Evolutionary conservation across 2,329 filamentous ascomycete genomes (phyloP), one percentile per base, ranked within the genome.

Genomic region (Microcyclosporella mali): DNA sequence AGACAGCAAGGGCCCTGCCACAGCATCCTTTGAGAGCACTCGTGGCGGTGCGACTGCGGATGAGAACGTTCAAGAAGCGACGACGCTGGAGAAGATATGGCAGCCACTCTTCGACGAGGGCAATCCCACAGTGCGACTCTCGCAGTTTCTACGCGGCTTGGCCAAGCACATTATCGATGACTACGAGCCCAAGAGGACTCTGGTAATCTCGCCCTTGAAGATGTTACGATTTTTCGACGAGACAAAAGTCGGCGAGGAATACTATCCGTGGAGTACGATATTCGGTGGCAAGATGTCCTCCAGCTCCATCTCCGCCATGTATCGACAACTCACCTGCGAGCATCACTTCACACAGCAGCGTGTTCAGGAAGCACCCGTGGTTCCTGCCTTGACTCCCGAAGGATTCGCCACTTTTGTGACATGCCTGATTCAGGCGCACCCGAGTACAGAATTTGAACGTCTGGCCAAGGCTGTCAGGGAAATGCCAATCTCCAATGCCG

Each of bases 161-260:
- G 86, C 85, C 10, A 72, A 79, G 41, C 82, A 88, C 60, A 68
- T 94, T 56, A 81, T 86, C 52, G 78, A 84, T 43, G 76, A 86
- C 51, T 84, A 82, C 57, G 70, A 79, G 35, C 83, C 84, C 1
- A 77, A 74, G 49, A 75, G 75, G 37, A 82, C 76, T 27, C 68
- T 90, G 12, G 84, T 92, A 32, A 73, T 94, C 28, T 78, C 83
- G 0, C 87, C 88, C 0, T 68, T 78, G 4, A 92, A 92, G 66
- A 76, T 95, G 70, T 73, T 78, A 11, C 72, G 74, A 36, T 86
- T 89, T 53, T 94, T 94, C 59, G 71, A 76, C 12, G 75, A 78
- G 41, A 84, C 84, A 45, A 73, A 73, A 38, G 62, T 88, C 1
- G 66, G 77, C 0, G 66, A 73, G 11, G 88, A 94, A 56, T 69